phyloP scores from a whole-genome alignment of 768 basidiomycete species.

The Lepiota venenata region DNA sequence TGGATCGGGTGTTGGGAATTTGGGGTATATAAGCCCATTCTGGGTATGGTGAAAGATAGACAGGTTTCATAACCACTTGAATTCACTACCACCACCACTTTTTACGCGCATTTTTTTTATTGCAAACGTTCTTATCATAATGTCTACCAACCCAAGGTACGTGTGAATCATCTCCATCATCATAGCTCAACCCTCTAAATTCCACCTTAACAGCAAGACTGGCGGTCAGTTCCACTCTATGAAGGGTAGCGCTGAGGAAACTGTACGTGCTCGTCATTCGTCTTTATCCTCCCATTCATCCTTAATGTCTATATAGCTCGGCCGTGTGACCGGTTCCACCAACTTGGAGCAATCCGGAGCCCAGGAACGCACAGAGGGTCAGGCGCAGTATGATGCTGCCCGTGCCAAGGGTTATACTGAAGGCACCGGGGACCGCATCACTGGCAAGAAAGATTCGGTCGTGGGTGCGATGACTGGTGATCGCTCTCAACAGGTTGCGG shows the following conservation, averaged over 20 bases:
- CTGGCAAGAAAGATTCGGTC: conserved; percentile 41
- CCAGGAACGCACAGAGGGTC: conserved; percentile 44
- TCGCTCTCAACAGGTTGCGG: conserved; percentile 31
- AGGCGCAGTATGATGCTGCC: conserved; percentile 42
- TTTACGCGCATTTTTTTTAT: neutral
- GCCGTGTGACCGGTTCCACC: conserved; percentile 39
- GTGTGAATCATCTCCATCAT: neutral
- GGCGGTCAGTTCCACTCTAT: conserved; percentile 35
- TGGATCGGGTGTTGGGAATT: too few species aligned
- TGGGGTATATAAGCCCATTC: too few species aligned
- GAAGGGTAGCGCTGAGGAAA: conserved; percentile 33
- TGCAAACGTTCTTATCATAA: neutral
- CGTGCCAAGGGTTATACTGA: conserved; percentile 44
- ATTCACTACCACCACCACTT: neutral
- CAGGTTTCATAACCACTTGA: too few species aligned
- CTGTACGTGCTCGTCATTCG: conserved; percentile 15
- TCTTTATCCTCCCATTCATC: neutral
- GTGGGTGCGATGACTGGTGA: conserved; percentile 48
- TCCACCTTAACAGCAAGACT: conserved; percentile 32
- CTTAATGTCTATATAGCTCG: conserved; percentile 14
- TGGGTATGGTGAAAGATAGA: too few species aligned
- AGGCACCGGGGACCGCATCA: conserved; percentile 38
- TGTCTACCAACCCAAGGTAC: conserved; percentile 13
- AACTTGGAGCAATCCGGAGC: conserved; percentile 43
- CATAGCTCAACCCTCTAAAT: too few species aligned